phyloP scores from a whole-genome alignment of 306 rosid species.

The Glycine soja region DNA sequence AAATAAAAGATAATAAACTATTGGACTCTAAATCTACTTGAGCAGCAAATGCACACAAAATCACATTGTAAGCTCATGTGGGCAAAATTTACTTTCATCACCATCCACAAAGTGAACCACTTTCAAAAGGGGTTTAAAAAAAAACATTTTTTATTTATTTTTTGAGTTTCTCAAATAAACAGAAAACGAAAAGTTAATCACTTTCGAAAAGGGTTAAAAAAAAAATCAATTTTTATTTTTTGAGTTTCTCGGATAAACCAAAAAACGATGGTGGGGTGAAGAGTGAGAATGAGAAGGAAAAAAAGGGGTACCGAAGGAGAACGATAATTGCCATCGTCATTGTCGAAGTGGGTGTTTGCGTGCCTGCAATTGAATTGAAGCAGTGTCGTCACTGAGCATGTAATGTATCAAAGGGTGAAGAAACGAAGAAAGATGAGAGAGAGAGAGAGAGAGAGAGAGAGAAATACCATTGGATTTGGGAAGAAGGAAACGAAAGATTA shows the following conservation, averaged over 20 bases:
- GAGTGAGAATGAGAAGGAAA: slow-evolving; percentile 8
- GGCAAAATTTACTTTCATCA: background rate
- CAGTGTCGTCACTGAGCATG: too few species aligned
- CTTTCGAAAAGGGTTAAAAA: background rate
- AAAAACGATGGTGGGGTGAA: too few species aligned
- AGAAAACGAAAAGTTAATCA: background rate
- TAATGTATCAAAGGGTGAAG: slow-evolving; percentile 1
- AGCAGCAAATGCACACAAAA: slow-evolving; percentile 31
- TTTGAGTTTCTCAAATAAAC: background rate
- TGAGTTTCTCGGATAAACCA: background rate
- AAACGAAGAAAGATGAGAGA: too few species aligned
- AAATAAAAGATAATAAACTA: too few species aligned
- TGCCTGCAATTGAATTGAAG: too few species aligned
- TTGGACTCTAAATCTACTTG: background rate
- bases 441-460: slow-evolving; percentile 30
- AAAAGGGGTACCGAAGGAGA: slow-evolving; percentile 41
- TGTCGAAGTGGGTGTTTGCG: slow-evolving; percentile 69
- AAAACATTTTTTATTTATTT: slow-evolving; percentile 10
- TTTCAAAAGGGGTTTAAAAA: slow-evolving; percentile 4
- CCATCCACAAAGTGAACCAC: slow-evolving; percentile 5
- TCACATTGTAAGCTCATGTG: slow-evolving; percentile 9
- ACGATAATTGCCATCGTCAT: slow-evolving; percentile 18
- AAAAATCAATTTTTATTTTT: slow-evolving; percentile 19
- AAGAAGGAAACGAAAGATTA: slow-evolving; percentile 55
- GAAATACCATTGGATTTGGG: slow-evolving; percentile 63